These are phyloP conservation scores for Thraustotheca clavata DNA, from an alignment of 352 stramenopile species.

Conservation along the genomic window DNA sequence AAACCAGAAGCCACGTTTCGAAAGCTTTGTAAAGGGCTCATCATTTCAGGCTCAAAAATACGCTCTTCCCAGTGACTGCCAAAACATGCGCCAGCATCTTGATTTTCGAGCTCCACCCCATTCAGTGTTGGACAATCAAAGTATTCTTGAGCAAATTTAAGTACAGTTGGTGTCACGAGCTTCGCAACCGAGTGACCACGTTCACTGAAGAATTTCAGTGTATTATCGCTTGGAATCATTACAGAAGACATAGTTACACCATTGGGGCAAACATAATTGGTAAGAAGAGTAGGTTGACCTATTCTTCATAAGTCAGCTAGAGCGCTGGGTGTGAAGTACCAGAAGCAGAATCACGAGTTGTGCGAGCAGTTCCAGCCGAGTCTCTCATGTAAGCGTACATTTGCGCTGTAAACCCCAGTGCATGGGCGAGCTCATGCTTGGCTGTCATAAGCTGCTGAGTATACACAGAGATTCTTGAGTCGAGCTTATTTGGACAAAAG, in stretches of 20 bases:
- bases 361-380: conserved; percentile 53
- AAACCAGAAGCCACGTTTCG: conserved; percentile 60
- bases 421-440: conserved; percentile 78
- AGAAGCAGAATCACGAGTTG: conserved; percentile 32
- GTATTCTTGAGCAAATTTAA: conserved; percentile 46
- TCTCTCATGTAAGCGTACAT: conserved; percentile 73
- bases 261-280: conserved; percentile 38
- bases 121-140: conserved; percentile 51
- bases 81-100: conserved; percentile 50
- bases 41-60: conserved; percentile 76
- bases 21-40: conserved; percentile 67
- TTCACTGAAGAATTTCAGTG: conserved; percentile 47
- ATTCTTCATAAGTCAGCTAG: background rate
- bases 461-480: conserved; percentile 43
- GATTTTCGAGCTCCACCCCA: conserved; percentile 70
- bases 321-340: background rate
- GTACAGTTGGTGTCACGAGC: conserved; percentile 57
- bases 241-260: conserved; percentile 37
- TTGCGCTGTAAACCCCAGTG: conserved; percentile 64
- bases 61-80: conserved; percentile 81
- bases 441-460: conserved; percentile 53
- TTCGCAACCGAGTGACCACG: conserved; percentile 47
- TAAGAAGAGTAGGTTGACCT: conserved; percentile 28
- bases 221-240: conserved; percentile 28
- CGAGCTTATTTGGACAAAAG: conserved; percentile 67